A percentile compares a stretch with the other conserved stretches of the same genome.
phyloP scores from a whole-genome alignment of 2,329 filamentous ascomycete species.

The Orbilia oligospora region DNA sequence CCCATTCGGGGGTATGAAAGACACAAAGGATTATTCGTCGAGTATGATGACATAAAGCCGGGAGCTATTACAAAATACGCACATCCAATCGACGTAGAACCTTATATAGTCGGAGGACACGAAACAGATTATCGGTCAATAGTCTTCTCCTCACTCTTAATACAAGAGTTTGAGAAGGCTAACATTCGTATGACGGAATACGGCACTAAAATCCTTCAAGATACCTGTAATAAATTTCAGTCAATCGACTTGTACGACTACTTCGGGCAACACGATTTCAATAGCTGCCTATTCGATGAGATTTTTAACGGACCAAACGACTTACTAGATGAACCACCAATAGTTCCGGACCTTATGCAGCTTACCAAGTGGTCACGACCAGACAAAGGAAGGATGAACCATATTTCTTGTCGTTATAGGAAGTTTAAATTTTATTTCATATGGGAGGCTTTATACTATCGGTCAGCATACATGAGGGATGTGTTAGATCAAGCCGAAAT shows the following conservation, averaged over 20 bases:
- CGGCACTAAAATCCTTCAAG: background rate
- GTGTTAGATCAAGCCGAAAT: background rate
- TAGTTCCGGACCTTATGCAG: background rate
- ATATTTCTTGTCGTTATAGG: background rate
- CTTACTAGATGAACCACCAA: background rate
- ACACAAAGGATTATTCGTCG: background rate
- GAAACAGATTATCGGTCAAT: background rate
- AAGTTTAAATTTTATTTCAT: background rate
- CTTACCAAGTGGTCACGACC: background rate
- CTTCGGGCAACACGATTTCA: too few relatives aligned
- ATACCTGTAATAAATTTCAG: background rate
- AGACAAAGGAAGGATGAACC: background rate
- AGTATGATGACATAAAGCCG: background rate
- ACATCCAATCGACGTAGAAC: background rate
- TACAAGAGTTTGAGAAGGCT: background rate
- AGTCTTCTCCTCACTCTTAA: background rate
- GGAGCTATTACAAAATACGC: constrained; percentile 4
- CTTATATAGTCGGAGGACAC: background rate
- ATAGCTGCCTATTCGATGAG: background rate
- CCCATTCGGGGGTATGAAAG: too few relatives aligned
- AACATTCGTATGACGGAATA: background rate
- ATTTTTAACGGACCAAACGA: background rate
- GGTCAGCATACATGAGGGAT: background rate
- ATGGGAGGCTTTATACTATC: constrained; percentile 1
- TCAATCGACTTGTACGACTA: background rate